Base-by-base conservation (phyloP, 352 stramenopile species). In the Globisporangium orthogonon region DNA sequence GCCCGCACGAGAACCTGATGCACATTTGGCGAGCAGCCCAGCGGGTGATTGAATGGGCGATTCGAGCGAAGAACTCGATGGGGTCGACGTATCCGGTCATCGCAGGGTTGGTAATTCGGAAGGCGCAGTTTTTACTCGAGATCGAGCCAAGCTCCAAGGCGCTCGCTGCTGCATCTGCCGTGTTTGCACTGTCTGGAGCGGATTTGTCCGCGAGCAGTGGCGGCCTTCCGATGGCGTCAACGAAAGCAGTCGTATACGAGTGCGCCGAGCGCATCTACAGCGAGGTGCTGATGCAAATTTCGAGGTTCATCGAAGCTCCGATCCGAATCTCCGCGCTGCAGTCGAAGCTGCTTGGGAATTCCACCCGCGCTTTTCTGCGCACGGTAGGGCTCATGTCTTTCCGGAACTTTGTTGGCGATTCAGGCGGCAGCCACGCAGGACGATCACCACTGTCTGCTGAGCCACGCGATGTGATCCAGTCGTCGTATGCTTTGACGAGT, bases 1-100 rank as follows among this genome's bases (percentile, higher is more conserved):
- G 86, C 35, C 87, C 87, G 10, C 78, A 92, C 50, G 82, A 94
- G n/a, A 95, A 90, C 43, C 71, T 96, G 50, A 94, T 93, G 78
- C 80, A 94, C 56, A 91, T 95, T n/a, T 96, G 87, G 87, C 75
- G 87, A 45, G 83, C 87, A 35, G 74, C 87, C 10, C 87, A 96
- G 48, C 71, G 87, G 31, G 85, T 96, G 15, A 89, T 94, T 37
- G 87, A 95, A 57, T 96, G 87, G 87, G 86, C 76, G 28, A 92
- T 96, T 50, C 78, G 87, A 37, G 81, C 83, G 13, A 96, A 96
- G 56, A 93, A 96, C 51, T 89, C 83, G 18, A 92, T 90, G 73
- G 83, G 82, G 5, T 93, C 79, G 15, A 91, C 83, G 1, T 96
- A 96, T 52, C 70, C 74, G 15, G 69, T 92, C 15, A 65, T 96